Base-by-base conservation (phyloP, 352 stramenopile genomes). In the Phytophthora tubulina region DNA sequence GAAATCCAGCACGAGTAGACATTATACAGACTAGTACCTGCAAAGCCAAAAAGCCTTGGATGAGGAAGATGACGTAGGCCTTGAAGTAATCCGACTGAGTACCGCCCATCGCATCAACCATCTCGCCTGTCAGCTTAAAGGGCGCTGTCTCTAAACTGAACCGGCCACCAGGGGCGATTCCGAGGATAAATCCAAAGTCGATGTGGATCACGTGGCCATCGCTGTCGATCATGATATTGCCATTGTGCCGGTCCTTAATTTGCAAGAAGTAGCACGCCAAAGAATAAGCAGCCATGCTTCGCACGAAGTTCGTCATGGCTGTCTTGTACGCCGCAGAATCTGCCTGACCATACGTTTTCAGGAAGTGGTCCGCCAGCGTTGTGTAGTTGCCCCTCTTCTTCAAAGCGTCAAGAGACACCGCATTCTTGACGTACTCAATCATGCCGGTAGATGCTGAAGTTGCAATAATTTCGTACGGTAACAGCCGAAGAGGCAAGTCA, bases 241-340 rank as follows among this genome's bases (percentile, higher is more conserved):
- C 98, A 73, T 99, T 99, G 90, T 99, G 98, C 3, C 97, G 90
- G 79, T 99, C 98, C 76, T 99, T 99, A 70, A 99, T 93, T 64
- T 98, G 95, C 44, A 99, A 78, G 21, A 99, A 91, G 76, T 99
- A 99, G 58, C 90, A 98, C 31, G 98, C 95, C 21, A 99, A 89
- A 32, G 95, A 99, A 85, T 99, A 99, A 50, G 93, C 98, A n/a
- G 97, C 98, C 76, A 99, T 93, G 70, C 91, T 99, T 14, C 90
- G 85, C 49, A 99, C 92, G 69, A 99, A 99, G 70, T 99, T 99
- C 30, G 78, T 88, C 86, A 99, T 98, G n/a, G 97, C 98, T 6
- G 85, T 84, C 70, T 98, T 93, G 82, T 99, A 99, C 14, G 78
- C 63, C 67, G 72, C 61, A 11, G 89, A 93, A 17, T 96, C 86